phyloP scores from a whole-genome alignment of 2,329 filamentous ascomycete genomes.

The Stenocarpella maydis region DNA sequence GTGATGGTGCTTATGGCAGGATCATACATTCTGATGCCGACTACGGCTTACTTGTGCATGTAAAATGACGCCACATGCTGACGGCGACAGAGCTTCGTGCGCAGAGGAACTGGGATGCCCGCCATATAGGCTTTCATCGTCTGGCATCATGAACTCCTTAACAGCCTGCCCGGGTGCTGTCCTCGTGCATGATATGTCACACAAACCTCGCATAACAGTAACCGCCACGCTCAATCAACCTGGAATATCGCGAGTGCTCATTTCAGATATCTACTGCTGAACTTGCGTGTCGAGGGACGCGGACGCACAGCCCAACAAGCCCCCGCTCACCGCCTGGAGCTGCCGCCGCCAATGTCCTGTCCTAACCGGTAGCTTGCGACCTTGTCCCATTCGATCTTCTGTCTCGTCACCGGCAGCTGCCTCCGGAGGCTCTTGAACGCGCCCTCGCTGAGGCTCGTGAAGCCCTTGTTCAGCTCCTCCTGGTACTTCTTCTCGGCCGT shows the following conservation, averaged over 20 bases:
- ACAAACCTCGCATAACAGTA: too few relatives aligned
- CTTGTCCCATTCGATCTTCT: conserved; percentile 99
- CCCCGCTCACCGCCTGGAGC: conserved; percentile 57
- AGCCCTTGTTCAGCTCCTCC: conserved; percentile 92
- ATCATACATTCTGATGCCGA: neutral
- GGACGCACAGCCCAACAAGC: neutral
- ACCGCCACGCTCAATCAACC: too few relatives aligned
- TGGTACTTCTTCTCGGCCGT: conserved; percentile 90
- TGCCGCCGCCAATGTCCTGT: conserved; percentile 78
- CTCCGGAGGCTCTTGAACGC: conserved; percentile 93
- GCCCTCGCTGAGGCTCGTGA: conserved; percentile 87
- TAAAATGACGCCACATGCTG: neutral
- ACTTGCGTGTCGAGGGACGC: neutral
- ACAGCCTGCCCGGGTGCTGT: neutral
- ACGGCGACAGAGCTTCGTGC: neutral
- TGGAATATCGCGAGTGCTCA: neutral
- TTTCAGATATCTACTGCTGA: neutral
- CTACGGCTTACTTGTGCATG: neutral
- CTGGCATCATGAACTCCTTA: neutral
- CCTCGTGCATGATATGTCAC: neutral
- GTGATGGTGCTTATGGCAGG: neutral
- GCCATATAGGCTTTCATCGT: neutral
- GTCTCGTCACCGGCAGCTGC: conserved; percentile 93
- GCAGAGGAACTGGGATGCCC: neutral
- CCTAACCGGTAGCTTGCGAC: conserved; percentile 90